phyloP scores from a whole-genome alignment of 495 filamentous ascomycete species.

The Aspergillus haitiensis region DNA sequence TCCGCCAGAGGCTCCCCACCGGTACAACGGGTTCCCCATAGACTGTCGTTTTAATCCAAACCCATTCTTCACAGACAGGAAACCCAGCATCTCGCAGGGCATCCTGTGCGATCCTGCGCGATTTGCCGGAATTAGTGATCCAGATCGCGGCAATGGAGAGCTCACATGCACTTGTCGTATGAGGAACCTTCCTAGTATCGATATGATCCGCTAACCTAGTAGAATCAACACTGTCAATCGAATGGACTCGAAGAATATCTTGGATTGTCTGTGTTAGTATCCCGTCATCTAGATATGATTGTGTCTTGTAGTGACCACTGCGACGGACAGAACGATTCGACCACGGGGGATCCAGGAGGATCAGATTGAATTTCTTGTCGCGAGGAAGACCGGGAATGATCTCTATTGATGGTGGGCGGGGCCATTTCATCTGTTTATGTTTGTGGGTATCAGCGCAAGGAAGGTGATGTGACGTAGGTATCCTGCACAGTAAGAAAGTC shows the following conservation, averaged over 20 bases:
- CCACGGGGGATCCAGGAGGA: conserved; percentile 93
- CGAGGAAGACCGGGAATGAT: conserved; percentile 33
- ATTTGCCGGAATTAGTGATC: conserved; percentile 77
- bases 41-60: conserved; percentile 82
- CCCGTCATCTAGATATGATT: conserved; percentile 38
- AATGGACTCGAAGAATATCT: conserved; percentile 34
- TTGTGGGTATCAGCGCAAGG: not conserved
- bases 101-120: conserved; percentile 58
- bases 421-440: not conserved
- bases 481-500: conserved; percentile 48
- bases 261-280: conserved; percentile 30
- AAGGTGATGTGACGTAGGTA: conserved; percentile 26
- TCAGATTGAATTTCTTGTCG: conserved; percentile 63
- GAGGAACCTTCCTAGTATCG: too few relatives aligned
- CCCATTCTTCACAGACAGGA: conserved; percentile 74
- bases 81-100: conserved; percentile 65
- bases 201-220: not conserved
- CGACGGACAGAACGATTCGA: conserved; percentile 82
- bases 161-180: not conserved
- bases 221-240: conserved; percentile 11
- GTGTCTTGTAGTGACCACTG: conserved; percentile 63
- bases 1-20: conserved; percentile 72
- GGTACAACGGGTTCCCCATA: conserved; percentile 66
- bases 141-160: conserved; percentile 63
- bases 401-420: not conserved